Conservation (phyloP, 352 stramenopile genomes). For the Phytophthora foliorum region DNA sequence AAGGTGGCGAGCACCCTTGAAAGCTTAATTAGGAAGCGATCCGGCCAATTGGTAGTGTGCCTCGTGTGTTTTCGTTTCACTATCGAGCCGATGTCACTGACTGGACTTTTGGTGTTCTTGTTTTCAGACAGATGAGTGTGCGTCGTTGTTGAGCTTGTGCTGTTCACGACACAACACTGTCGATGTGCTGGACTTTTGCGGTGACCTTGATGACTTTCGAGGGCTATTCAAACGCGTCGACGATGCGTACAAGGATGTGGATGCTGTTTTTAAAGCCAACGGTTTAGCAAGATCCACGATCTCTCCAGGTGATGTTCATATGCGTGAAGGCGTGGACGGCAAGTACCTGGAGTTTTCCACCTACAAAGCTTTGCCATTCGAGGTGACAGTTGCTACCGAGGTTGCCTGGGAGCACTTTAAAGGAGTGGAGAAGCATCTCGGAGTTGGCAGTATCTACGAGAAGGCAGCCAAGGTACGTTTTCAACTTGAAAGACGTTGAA, state of each 20-base stretch:
- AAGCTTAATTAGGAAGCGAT: conserved; percentile 35
- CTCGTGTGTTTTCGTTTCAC: not conserved
- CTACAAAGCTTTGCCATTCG: conserved; percentile 32
- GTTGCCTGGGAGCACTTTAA: conserved; percentile 41
- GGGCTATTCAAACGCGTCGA: conserved; percentile 30
- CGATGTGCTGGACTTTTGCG: conserved; percentile 30
- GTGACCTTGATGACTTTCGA: conserved; percentile 28
- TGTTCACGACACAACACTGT: conserved; percentile 14
- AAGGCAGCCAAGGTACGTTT: conserved; percentile 34
- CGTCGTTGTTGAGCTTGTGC: conserved; percentile 25
- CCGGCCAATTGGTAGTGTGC: conserved; percentile 22
- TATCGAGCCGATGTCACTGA: not conserved
- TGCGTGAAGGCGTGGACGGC: conserved; percentile 27
- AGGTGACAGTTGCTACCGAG: conserved; percentile 15
- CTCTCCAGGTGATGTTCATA: conserved; percentile 29
- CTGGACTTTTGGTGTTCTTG: not conserved
- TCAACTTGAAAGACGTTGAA: not conserved
- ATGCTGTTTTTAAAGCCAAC: conserved; percentile 33
- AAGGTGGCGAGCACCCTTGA: conserved; percentile 45
- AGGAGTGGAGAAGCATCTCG: conserved; percentile 40
- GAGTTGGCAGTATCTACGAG: conserved; percentile 36
- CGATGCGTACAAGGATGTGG: conserved; percentile 21
- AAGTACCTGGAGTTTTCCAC: conserved; percentile 37
- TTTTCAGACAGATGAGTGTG: conserved; percentile 25
- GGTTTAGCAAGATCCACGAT: conserved; percentile 23